A percentile compares a stretch with the other conserved stretches of the same genome.
These are phyloP conservation scores for Melaleuca alternifolia DNA, from an alignment of 345 rosid species.

Conservation along the genomic window DNA sequence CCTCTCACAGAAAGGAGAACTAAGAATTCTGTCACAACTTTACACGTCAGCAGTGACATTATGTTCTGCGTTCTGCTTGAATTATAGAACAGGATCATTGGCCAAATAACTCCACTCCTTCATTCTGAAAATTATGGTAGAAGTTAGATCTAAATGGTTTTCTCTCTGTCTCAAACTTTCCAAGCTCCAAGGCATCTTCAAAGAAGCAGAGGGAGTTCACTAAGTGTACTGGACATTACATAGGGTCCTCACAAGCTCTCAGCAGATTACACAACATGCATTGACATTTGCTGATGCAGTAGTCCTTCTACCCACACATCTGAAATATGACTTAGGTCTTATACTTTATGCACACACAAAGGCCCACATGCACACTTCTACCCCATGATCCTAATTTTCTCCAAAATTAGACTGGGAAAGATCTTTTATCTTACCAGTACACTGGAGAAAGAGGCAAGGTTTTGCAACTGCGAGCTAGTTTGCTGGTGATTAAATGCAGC, in stretches of 20 bases:
- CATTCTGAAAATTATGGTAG: neutral
- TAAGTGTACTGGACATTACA: neutral
- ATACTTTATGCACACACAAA: neutral
- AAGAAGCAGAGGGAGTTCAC: neutral
- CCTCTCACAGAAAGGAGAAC: neutral
- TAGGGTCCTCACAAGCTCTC: neutral
- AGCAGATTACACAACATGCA: neutral
- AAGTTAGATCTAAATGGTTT: neutral
- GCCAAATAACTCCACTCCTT: neutral
- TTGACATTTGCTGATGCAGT: neutral
- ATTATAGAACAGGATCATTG: neutral
- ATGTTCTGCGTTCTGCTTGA: neutral
- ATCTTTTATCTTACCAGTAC: slow-evolving; percentile 49
- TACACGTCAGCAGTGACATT: neutral
- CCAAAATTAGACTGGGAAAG: neutral
- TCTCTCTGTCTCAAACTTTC: neutral
- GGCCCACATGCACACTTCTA: neutral
- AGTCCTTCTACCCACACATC: neutral
- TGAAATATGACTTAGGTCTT: neutral
- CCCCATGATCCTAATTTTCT: neutral
- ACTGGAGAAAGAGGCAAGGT: slow-evolving; percentile 52
- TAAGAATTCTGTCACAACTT: neutral
- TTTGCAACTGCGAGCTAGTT: slow-evolving; percentile 62
- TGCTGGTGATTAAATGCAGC: slow-evolving; percentile 42
- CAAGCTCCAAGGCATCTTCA: neutral